Evolutionary conservation across 2,329 filamentous ascomycete genomes (phyloP).

Genomic region (Scedosporium aurantiacum): DNA sequence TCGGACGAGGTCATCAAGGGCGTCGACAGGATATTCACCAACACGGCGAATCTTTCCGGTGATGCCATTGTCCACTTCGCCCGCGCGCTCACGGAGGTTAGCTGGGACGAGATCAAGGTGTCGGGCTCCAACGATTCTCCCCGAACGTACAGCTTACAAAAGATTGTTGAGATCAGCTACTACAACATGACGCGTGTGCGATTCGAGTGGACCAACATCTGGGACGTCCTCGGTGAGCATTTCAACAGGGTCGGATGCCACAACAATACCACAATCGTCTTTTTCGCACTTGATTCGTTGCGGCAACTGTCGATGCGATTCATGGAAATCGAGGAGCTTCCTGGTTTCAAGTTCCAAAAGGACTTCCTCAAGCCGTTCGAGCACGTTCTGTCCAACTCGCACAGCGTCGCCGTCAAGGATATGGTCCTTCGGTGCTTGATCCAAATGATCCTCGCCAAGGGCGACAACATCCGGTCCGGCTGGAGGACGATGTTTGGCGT

Average conservation of each 20-base stretch:
- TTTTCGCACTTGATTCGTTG: conserved; percentile 91
- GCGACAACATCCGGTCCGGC: conserved; percentile 92
- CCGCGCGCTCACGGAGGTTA: conserved; percentile 82
- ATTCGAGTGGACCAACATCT: conserved; percentile 97
- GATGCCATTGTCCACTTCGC: conserved; percentile 96
- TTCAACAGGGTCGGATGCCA: conserved; percentile 98
- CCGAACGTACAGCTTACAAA: conserved; percentile 92
- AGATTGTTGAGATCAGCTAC: conserved; percentile 96
- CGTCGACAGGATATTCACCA: conserved; percentile 93
- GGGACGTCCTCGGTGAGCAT: conserved; percentile 94
- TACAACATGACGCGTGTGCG: conserved; percentile 99
- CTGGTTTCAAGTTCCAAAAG: conserved; percentile 99
- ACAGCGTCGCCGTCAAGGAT: conserved; percentile 86
- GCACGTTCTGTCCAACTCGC: conserved; percentile 90
- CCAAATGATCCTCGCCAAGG: conserved; percentile 96
- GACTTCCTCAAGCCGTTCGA: conserved; percentile 98
- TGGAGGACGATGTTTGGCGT: conserved; percentile 99
- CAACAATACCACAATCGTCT: conserved; percentile 91
- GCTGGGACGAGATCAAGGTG: conserved; percentile 98
- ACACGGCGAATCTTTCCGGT: conserved; percentile 83
- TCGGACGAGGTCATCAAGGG: conserved; percentile 88
- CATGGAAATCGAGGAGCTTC: conserved; percentile 94
- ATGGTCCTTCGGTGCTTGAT: conserved; percentile 93
- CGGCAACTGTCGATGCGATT: conserved; percentile 97
- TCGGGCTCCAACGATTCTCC: conserved; percentile 93